phyloP scores from a whole-genome alignment of 805 yeast species.

The Myxozyma neglecta region DNA sequence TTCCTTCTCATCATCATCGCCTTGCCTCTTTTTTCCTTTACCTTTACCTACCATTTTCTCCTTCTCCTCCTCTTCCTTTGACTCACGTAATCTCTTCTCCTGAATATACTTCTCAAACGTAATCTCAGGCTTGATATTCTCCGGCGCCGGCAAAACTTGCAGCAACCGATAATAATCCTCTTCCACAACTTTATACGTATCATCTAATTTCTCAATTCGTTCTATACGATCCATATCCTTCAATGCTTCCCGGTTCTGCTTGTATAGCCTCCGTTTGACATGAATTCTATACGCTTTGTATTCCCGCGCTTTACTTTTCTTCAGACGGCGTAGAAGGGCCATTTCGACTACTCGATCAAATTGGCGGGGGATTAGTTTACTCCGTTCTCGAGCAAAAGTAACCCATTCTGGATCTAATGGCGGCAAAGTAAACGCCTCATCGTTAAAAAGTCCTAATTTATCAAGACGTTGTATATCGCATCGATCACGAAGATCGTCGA shows the following conservation, averaged over 20 bases:
- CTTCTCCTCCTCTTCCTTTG: neutral
- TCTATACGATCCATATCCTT: conserved; percentile 61
- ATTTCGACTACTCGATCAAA: conserved; percentile 76
- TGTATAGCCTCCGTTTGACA: conserved; percentile 72
- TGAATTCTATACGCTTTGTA: conserved; percentile 48
- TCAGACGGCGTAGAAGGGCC: conserved; percentile 51
- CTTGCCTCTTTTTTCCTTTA: conserved; percentile 6
- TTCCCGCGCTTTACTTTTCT: conserved; percentile 29
- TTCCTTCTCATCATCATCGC: neutral
- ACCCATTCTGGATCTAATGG: conserved; percentile 45
- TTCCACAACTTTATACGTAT: conserved; percentile 67
- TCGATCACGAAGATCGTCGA: conserved; percentile 87
- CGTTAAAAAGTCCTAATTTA: conserved; percentile 27
- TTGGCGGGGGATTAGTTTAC: conserved; percentile 74
- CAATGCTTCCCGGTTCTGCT: conserved; percentile 79
- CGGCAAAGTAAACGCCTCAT: conserved; percentile 34
- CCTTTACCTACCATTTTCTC: neutral
- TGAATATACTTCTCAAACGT: neutral
- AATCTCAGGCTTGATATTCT: conserved; percentile 1
- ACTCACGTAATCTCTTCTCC: neutral
- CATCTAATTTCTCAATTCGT: conserved; percentile 68
- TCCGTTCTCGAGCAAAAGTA: conserved; percentile 41
- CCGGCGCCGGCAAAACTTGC: conserved; percentile 28
- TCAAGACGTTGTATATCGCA: conserved; percentile 62
- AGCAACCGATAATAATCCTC: conserved; percentile 69